These are phyloP conservation scores for Thuja plicata DNA, from an alignment of 83 land plant species.

Conservation along the genomic window DNA sequence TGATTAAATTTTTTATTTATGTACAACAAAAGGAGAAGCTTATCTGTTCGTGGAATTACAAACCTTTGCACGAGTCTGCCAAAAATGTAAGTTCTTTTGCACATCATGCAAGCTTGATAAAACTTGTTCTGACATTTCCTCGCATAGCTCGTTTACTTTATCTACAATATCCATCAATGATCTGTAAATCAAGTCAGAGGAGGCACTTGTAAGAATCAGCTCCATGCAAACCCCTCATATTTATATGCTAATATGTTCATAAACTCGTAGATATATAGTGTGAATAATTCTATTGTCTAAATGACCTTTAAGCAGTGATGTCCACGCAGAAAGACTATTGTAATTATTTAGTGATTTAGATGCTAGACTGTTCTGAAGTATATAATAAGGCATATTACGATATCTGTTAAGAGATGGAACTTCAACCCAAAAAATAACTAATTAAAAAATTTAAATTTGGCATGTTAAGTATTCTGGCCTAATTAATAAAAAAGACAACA, in stretches of 20 bases:
- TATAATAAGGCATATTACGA: not conserved
- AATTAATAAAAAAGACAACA: not conserved
- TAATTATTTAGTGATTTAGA: not conserved
- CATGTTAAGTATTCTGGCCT: not conserved
- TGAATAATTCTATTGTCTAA: not conserved
- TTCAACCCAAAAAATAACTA: not conserved
- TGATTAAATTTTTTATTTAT: not conserved
- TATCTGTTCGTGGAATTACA: not conserved
- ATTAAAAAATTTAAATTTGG: not conserved
- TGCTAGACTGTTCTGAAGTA: not conserved
- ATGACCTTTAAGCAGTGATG: not conserved
- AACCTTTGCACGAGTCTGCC: conserved; percentile 62
- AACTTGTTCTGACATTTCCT: conserved; percentile 50
- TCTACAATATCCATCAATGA: not conserved
- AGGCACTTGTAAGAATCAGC: not conserved
- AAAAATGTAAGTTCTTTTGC: conserved; percentile 62
- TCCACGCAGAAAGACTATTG: not conserved
- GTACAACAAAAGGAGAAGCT: not conserved
- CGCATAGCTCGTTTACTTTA: conserved; percentile 36
- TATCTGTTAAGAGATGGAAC: not conserved
- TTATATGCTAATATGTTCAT: not conserved
- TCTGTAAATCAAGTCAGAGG: not conserved
- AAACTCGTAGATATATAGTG: not conserved
- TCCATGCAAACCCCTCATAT: not conserved
- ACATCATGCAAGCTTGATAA: conserved; percentile 50